phyloP scores from a whole-genome alignment of 1,139 yeast genomes.

The Ogataea hybrid region DNA sequence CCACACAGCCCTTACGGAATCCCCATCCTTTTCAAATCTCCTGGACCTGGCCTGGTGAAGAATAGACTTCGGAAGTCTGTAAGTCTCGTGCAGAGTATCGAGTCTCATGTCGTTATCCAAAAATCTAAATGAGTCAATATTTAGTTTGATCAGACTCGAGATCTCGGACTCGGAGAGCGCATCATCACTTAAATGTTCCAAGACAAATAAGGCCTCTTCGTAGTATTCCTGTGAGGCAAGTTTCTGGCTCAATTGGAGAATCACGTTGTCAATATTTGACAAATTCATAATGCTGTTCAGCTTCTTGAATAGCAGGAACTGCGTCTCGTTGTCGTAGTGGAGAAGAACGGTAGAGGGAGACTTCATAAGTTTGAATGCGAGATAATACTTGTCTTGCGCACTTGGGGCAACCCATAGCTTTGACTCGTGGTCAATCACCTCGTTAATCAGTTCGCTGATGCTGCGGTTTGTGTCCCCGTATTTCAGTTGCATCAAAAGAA shows the following conservation, averaged over 20 bases:
- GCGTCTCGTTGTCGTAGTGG: slow-evolving; percentile 29
- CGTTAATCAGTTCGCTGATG: slow-evolving; percentile 13
- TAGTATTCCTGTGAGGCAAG: too few species aligned
- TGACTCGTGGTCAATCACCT: slow-evolving; percentile 17
- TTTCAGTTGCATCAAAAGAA: slow-evolving; percentile 56
- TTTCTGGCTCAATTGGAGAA: too few species aligned
- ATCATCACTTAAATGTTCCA: too few species aligned
- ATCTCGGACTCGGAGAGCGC: slow-evolving; percentile 45
- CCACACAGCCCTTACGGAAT: slow-evolving; percentile 58
- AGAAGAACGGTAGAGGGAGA: slow-evolving; percentile 12
- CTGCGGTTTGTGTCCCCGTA: slow-evolving; percentile 50
- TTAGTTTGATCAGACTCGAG: slow-evolving; percentile 44
- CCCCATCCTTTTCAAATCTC: slow-evolving; percentile 41
- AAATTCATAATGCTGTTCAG: too few species aligned
- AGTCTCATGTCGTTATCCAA: slow-evolving; percentile 33
- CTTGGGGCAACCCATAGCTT: slow-evolving; percentile 9
- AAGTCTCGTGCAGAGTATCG: slow-evolving; percentile 34
- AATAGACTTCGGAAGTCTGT: slow-evolving; percentile 46
- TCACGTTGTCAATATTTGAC: too few species aligned
- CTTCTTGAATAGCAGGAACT: too few species aligned
- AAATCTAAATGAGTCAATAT: slow-evolving; percentile 42
- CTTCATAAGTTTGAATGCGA: slow-evolving; percentile 40
- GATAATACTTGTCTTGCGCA: slow-evolving; percentile 22
- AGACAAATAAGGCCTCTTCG: too few species aligned
- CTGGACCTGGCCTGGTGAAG: slow-evolving; percentile 55